Conservation (phyloP, 306 rosid species). For the Prunus mume region DNA sequence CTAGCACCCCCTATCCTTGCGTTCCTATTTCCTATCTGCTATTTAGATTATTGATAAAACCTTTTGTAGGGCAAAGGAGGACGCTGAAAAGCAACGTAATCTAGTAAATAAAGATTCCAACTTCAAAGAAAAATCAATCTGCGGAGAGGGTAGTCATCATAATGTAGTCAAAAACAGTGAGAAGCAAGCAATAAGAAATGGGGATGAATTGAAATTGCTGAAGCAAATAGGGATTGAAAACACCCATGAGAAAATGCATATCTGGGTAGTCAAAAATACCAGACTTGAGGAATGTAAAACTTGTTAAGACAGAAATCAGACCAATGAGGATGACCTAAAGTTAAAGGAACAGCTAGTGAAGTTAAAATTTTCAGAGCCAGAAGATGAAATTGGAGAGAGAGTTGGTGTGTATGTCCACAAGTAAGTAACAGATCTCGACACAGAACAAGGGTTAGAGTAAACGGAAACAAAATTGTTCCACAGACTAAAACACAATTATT, state of each 20-base stretch:
- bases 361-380: background rate
- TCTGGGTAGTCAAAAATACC: background rate
- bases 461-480: background rate
- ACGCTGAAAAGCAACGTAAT: background rate
- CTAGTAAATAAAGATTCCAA: background rate
- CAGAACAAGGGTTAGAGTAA: background rate
- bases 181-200: background rate
- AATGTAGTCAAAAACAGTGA: background rate
- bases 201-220: background rate
- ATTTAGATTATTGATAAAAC: background rate
- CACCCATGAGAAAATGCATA: constrained; percentile 8
- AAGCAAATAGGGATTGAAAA: background rate
- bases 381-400: constrained; percentile 1
- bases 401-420: background rate
- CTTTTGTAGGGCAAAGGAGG: background rate
- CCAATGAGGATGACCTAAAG: background rate
- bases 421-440: background rate
- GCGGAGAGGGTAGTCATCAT: background rate
- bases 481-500: background rate
- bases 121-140: background rate
- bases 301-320: background rate
- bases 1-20: background rate
- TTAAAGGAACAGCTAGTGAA: background rate
- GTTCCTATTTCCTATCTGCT: background rate
- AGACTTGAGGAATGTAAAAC: background rate